A percentile compares a stretch with the other conserved stretches of the same genome.
These are phyloP conservation scores for Xylaria arbuscula DNA, from an alignment of 2,329 filamentous ascomycete species.

Conservation along the genomic window DNA sequence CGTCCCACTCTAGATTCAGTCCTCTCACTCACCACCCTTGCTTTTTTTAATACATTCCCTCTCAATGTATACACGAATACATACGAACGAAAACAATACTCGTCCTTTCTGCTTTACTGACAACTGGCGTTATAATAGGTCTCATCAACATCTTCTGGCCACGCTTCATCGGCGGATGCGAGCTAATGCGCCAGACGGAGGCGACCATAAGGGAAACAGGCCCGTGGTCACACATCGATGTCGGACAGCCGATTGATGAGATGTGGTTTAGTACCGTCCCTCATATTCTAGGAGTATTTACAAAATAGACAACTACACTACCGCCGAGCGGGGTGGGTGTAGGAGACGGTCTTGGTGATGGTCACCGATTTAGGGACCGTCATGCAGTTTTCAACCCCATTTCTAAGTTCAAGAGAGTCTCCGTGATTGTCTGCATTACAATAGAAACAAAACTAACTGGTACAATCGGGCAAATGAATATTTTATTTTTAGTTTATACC, in stretches of 20 bases:
- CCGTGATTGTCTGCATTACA: no score
- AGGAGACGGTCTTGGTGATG: no score
- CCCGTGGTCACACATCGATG: constrained; percentile 62
- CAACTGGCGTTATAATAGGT: constrained; percentile 48
- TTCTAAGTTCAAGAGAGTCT: no score
- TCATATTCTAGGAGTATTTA: constrained; percentile 64
- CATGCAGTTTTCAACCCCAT: no score
- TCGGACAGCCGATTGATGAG: constrained; percentile 56
- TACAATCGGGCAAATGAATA: no score
- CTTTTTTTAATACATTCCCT: neutral
- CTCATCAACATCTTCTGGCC: constrained; percentile 66
- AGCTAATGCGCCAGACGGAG: constrained; percentile 61
- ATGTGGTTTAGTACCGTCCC: constrained; percentile 58
- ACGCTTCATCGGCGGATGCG: constrained; percentile 62
- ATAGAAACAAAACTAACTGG: no score
- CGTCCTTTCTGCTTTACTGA: constrained; percentile 6
- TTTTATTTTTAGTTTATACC: no score
- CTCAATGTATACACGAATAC: neutral
- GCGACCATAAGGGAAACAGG: constrained; percentile 61
- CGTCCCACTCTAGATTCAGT: no score
- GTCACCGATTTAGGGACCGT: no score
- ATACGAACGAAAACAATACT: neutral
- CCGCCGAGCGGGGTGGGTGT: no score
- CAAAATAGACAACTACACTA: constrained; percentile 56
- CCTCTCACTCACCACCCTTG: neutral